A percentile compares a stretch with the other conserved stretches of the same genome.
Conservation (phyloP, 2,329 filamentous ascomycete species). For the Colletotrichum sp. region DNA sequence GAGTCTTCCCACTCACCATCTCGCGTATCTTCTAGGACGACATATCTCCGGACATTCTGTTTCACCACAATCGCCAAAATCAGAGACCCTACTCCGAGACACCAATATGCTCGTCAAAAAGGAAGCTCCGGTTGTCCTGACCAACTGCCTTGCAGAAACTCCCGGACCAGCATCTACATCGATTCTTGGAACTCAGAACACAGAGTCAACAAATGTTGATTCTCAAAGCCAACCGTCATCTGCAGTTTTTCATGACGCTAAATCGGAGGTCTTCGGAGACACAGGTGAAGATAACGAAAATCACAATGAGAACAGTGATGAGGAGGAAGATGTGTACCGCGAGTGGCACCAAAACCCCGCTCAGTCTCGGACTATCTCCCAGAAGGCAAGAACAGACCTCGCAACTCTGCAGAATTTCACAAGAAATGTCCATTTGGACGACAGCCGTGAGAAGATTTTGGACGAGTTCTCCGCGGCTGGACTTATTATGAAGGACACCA, state of each 20-base stretch:
- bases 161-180: not conserved
- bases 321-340: conserved; percentile 22
- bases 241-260: not conserved
- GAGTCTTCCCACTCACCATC: not conserved
- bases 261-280: not conserved
- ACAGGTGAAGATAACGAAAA: not conserved
- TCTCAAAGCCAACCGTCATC: not conserved
- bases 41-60: not conserved
- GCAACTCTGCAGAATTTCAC: conserved; percentile 51
- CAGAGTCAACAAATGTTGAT: not conserved
- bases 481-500: conserved; percentile 40
- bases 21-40: not conserved
- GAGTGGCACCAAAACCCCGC: conserved; percentile 32
- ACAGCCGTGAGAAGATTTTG: conserved; percentile 28
- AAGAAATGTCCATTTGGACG: conserved; percentile 39
- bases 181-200: not conserved
- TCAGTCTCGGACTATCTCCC: conserved; percentile 42
- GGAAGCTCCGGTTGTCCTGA: not conserved
- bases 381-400: conserved; percentile 53
- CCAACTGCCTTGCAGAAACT: not conserved
- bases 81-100: not conserved
- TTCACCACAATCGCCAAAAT: not conserved
- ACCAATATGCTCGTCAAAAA: not conserved
- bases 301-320: not conserved
- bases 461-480: conserved; percentile 34